phyloP scores from a whole-genome alignment of 2,329 filamentous ascomycete species.

The Fusarium zealandicum region DNA sequence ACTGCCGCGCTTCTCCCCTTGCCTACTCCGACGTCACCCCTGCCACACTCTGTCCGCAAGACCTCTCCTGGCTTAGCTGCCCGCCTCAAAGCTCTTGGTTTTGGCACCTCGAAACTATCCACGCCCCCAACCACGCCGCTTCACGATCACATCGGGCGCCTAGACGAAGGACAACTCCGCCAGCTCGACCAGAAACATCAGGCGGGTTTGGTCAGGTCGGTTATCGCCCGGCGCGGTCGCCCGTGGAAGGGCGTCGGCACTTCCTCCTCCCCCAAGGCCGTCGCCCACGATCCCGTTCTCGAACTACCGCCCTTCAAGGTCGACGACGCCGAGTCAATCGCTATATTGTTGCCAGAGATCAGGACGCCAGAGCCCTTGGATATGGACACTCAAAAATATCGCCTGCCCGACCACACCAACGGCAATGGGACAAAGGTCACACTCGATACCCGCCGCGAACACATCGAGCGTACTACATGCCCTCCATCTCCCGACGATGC shows the following conservation, averaged over 20 bases:
- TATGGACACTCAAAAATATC: conserved; percentile 78
- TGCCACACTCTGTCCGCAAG: conserved; percentile 55
- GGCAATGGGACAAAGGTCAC: conserved; percentile 72
- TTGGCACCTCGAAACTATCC: conserved; percentile 56
- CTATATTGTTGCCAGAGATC: conserved; percentile 60
- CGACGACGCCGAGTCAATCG: conserved; percentile 39
- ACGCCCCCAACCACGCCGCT: conserved; percentile 38
- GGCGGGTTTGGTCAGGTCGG: conserved; percentile 57
- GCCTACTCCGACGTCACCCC: conserved; percentile 36
- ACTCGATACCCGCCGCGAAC: conserved; percentile 63
- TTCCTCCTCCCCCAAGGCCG: conserved; percentile 40
- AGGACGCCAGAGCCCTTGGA: conserved; percentile 58
- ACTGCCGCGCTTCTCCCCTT: conserved; percentile 34
- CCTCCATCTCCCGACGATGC: conserved; percentile 48
- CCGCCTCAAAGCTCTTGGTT: conserved; percentile 69
- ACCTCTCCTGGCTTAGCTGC: conserved; percentile 70
- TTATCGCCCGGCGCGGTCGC: conserved; percentile 70
- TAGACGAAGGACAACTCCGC: conserved; percentile 73
- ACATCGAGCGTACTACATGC: conserved; percentile 59
- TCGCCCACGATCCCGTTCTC: conserved; percentile 35
- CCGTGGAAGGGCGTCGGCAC: conserved; percentile 73
- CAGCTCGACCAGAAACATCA: conserved; percentile 73
- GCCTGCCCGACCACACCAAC: conserved; percentile 73
- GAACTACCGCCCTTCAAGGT: conserved; percentile 39
- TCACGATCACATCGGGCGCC: conserved; percentile 66